Evolutionary conservation across 2,329 filamentous ascomycete genomes (phyloP).

Genomic region (Pochonia chlamydosporia): DNA sequence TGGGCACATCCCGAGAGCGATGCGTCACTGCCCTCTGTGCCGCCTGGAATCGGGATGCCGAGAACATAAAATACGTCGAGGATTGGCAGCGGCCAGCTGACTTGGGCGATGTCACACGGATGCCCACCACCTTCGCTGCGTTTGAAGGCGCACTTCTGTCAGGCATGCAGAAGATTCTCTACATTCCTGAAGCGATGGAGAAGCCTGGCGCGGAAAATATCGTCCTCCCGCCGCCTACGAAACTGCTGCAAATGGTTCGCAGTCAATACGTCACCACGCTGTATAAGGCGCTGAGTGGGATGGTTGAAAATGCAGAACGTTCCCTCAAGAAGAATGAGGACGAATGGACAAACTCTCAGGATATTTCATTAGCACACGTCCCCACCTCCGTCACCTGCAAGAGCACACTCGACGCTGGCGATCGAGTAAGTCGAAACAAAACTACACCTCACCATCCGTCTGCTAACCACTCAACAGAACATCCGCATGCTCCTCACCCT

Average conservation of each 20-base stretch:
- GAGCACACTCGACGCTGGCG: slow-evolving; percentile 47
- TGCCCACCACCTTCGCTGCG: slow-evolving; percentile 79
- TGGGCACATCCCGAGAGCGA: slow-evolving; percentile 75
- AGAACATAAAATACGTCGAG: slow-evolving; percentile 87
- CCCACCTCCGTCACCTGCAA: slow-evolving; percentile 28
- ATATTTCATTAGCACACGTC: slow-evolving; percentile 29
- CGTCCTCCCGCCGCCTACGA: slow-evolving; percentile 76
- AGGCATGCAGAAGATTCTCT: slow-evolving; percentile 93
- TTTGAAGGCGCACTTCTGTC: slow-evolving; percentile 78
- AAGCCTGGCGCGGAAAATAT: slow-evolving; percentile 71
- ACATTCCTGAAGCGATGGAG: slow-evolving; percentile 77
- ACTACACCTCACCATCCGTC: not conserved
- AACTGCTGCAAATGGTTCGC: slow-evolving; percentile 84
- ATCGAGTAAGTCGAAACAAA: slow-evolving; percentile 41
- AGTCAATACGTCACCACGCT: slow-evolving; percentile 89
- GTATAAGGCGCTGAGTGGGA: slow-evolving; percentile 88
- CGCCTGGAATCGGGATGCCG: slow-evolving; percentile 89
- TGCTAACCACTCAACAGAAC: slow-evolving; percentile 48
- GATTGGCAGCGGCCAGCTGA: slow-evolving; percentile 86
- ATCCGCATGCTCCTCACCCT: slow-evolving; percentile 91
- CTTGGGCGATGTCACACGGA: slow-evolving; percentile 78
- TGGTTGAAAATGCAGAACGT: slow-evolving; percentile 93
- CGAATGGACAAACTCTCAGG: slow-evolving; percentile 49
- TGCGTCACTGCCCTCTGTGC: slow-evolving; percentile 80
- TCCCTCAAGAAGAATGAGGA: slow-evolving; percentile 59